Base-by-base conservation (phyloP, 345 rosid genomes). In the Euphorbia tirucalli region DNA sequence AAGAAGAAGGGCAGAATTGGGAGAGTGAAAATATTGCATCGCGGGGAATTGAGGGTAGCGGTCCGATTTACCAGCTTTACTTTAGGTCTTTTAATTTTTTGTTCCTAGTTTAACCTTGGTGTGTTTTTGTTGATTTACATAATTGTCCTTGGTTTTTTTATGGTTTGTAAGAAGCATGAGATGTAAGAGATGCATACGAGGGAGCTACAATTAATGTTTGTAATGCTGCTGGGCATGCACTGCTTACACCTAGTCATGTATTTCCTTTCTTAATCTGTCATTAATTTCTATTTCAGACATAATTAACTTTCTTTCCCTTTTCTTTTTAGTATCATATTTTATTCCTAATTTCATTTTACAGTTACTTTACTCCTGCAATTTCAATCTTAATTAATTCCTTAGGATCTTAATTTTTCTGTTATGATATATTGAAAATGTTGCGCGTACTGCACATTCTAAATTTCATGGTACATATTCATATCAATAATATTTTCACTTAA, bases 21-120 rank as follows among this genome's bases (percentile, higher is more conserved):
- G 84, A 89, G 88, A 87, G 89, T 85, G 79, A 77, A 63, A 86
- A 85, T 70, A 75, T 87, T 89, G 92, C 92, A 87, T 83, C 65
- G 92, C 87, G 90, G 95, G 95, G 95, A 87, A 89, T 89, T 82
- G 95, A 89, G 92, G 95, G 89, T 86, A 78, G 77, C 95, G 95
- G 95, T 89, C 95, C 95, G 92, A 89, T 74, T 83, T 67, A 67
- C 74, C 43, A 22, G 30, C n/a, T 70, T 46, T 41, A 75, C 73
- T 50, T 71, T 48, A 61, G 62, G 68, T 68, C 54, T 67, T 61
- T 56, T 65, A 49, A 56, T 46, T 65, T 56, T 13, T 22, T 1
- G 19, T 77, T 76, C 65, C 70, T 27, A 70, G 67, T 76, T 81
- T 77, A 75, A 76, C 78, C 68, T 72, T 48, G 8, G 16, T 41